A percentile compares a stretch with the other conserved stretches of the same genome.
These are phyloP conservation scores for Heterobasidion irregulare DNA, from an alignment of 1,284 basidiomycete genomes.

Conservation along the genomic window DNA sequence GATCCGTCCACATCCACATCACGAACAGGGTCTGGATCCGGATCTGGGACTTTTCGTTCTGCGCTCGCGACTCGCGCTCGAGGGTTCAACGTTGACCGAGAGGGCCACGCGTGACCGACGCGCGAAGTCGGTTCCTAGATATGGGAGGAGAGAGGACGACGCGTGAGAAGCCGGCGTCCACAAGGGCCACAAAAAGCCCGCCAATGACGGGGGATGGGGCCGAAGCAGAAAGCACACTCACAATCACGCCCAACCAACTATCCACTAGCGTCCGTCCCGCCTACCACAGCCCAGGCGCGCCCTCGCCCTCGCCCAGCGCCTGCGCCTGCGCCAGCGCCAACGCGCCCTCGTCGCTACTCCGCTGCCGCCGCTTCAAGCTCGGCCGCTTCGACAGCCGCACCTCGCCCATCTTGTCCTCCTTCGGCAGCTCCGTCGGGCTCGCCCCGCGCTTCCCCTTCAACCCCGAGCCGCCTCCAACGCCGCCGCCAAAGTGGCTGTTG, in stretches of 20 bases:
- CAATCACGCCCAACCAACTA: background rate
- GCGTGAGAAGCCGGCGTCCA: background rate
- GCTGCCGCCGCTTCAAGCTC: constrained; percentile 47
- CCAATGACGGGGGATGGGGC: background rate
- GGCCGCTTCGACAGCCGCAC: constrained; percentile 55
- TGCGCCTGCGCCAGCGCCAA: background rate
- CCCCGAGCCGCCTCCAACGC: background rate
- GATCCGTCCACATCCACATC: no score
- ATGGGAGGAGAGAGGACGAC: background rate
- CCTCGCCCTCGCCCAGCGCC: background rate
- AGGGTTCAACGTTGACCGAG: no score
- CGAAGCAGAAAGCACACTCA: background rate
- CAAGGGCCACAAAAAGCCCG: background rate
- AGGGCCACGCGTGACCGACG: no score
- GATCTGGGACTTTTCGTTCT: no score
- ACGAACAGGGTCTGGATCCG: no score
- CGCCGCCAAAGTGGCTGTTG: background rate
- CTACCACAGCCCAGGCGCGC: background rate
- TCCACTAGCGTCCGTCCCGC: no score
- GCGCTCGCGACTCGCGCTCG: no score
- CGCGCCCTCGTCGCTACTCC: constrained; percentile 9
- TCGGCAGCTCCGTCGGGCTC: constrained; percentile 62
- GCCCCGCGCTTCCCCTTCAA: constrained; percentile 50
- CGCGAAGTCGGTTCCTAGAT: background rate
- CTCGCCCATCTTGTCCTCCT: constrained; percentile 50